Conservation (phyloP, 108 stramenopile species). For the Cyclotella choctawhatcheeana region DNA sequence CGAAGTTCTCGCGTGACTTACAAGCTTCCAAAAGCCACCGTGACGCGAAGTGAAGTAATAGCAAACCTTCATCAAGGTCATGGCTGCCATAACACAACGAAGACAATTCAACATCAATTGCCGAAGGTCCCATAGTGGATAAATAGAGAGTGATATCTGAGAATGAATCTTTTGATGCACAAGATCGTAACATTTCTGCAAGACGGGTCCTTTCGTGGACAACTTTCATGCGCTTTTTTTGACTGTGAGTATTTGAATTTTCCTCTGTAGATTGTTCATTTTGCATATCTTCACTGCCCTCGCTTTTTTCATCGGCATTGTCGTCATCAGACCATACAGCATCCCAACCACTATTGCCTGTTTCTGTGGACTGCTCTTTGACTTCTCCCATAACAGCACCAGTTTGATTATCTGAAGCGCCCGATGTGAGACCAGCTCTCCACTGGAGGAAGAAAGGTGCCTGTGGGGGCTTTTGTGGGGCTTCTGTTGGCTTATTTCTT, state of each 20-base stretch:
- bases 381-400: conserved; percentile 6
- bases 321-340: conserved; percentile 87
- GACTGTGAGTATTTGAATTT: conserved; percentile 19
- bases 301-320: conserved; percentile 48
- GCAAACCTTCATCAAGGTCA: conserved; percentile 86
- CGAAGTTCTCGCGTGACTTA: conserved; percentile 76
- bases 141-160: conserved; percentile 75
- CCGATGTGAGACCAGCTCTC: conserved; percentile 62
- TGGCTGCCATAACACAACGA: conserved; percentile 85
- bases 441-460: conserved; percentile 98
- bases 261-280: conserved; percentile 13
- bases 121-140: conserved; percentile 79
- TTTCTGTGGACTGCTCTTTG: conserved; percentile 42
- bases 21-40: conserved; percentile 80
- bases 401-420: conserved; percentile 18
- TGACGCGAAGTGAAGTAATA: conserved; percentile 66
- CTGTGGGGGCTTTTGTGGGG: conserved; percentile 91
- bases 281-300: conserved; percentile 29
- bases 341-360: conserved; percentile 67
- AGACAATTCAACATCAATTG: conserved; percentile 92
- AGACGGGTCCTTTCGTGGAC: conserved; percentile 72
- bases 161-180: conserved; percentile 42
- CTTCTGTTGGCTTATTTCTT: conserved; percentile 93
- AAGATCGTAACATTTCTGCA: conserved; percentile 69
- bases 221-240: conserved; percentile 62